Conservation (phyloP, 1,284 basidiomycete genomes). For the Acaromyces ingoldii region DNA sequence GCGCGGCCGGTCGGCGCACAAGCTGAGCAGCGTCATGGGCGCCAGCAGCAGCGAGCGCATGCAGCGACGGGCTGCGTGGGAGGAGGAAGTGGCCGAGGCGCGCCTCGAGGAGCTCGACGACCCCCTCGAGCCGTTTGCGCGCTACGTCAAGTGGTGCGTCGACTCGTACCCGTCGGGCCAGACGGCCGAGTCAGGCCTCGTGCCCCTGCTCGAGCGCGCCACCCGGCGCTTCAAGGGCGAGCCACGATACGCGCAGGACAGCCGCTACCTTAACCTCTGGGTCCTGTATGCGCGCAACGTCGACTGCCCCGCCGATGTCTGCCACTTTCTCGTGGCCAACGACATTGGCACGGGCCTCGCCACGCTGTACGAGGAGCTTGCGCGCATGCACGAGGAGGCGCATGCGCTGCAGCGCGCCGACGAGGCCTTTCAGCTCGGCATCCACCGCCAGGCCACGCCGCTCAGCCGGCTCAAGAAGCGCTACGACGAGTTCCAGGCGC, state of each 20-base stretch:
- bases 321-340: slow-evolving; percentile 66
- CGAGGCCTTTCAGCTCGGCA: slow-evolving; percentile 74
- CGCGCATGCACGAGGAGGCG: slow-evolving; percentile 65
- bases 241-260: slow-evolving; percentile 65
- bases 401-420: slow-evolving; percentile 64
- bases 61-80: slow-evolving; percentile 21
- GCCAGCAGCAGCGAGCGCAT: slow-evolving; percentile 34
- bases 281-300: slow-evolving; percentile 60
- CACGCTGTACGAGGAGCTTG: slow-evolving; percentile 79
- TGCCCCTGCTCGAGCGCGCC: slow-evolving; percentile 70
- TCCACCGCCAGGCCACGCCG: slow-evolving; percentile 74
- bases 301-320: slow-evolving; percentile 42
- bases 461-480: slow-evolving; percentile 76
- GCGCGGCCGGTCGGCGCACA: slow-evolving; percentile 58
- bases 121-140: slow-evolving; percentile 37
- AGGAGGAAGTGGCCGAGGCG: slow-evolving; percentile 29
- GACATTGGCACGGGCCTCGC: slow-evolving; percentile 75
- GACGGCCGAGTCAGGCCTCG: slow-evolving; percentile 58
- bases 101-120: too few relatives aligned
- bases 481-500: slow-evolving; percentile 75
- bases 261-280: slow-evolving; percentile 85
- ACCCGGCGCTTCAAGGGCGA: slow-evolving; percentile 75
- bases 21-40: slow-evolving; percentile 53
- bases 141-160: slow-evolving; percentile 66
- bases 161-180: slow-evolving; percentile 62